Evolutionary conservation across 805 yeast species (phyloP), one percentile per base, ranked within the genome.

Genomic region (Teunomyces aglyptinius): DNA sequence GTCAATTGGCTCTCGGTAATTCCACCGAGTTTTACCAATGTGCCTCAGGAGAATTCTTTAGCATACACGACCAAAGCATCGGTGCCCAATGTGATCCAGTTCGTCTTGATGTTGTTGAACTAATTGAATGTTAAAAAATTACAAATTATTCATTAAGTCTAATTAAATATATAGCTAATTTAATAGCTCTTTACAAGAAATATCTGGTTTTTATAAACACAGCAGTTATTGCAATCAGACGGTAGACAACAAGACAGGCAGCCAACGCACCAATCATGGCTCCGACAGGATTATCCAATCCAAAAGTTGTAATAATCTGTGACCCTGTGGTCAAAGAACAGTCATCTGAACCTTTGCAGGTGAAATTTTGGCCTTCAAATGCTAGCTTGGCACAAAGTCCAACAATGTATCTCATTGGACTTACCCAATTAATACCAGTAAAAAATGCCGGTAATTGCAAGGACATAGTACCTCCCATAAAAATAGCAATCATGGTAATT

Each of bases 31-130:
- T 71, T 47, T 70, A 56, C 52, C 75, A 69, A 50, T 71, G 76
- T 57, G 60, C 67, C 13, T 63, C 71, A 3, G 76, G 76, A 0
- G 68, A 64, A 26, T 68, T 61, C 54, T 70, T 65, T 55, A 71
- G 71, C 44, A 49, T 71, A 35, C 70, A 70, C 50, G 70, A 69
- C 45, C 47, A 53, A 16, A 54, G 61, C 4, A 65, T 70, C 44
- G 73, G 59, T 6, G 51, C 48, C 28, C 67, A 68, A 46, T 71
- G 76, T 47, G 57, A 58, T 16, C 72, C 71, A 6, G 73, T 71
- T 19, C 55, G 58, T 22, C 56, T 70, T 29, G 67, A 67, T 19
- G 69, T 65, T 28, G 73, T 71, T 27, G 73, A 67, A 44, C 53
- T 71, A 24, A 54, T 64, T 36, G 60, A 63, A 15, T 68, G 71